Percentiles rank a stretch among this genome's conserved stretches.
phyloP scores from a whole-genome alignment of 1,139 yeast genomes.

The Saccharomycopsis hybrid region DNA sequence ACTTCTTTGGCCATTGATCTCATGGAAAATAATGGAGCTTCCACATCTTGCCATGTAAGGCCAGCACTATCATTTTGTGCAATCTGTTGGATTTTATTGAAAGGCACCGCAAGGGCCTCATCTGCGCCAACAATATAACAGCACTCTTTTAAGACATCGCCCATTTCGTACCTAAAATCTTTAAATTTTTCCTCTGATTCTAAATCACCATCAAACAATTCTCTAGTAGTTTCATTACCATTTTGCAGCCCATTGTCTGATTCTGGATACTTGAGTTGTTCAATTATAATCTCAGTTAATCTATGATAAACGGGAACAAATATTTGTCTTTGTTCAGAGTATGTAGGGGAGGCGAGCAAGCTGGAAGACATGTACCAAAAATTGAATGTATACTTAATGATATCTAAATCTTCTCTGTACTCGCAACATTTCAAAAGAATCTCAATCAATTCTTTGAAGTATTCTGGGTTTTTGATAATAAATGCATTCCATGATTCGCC shows the following conservation, averaged over 20 bases:
- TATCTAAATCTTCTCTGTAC: slow-evolving; percentile 75
- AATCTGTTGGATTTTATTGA: slow-evolving; percentile 22
- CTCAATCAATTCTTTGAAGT: slow-evolving; percentile 71
- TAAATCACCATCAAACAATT: slow-evolving; percentile 51
- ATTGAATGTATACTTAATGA: slow-evolving; percentile 83
- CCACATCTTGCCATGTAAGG: slow-evolving; percentile 91
- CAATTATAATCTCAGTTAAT: slow-evolving; percentile 61
- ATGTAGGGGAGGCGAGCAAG: slow-evolving; percentile 56
- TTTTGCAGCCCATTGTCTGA: too few species aligned
- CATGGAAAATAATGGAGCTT: slow-evolving; percentile 84
- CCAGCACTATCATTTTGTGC: slow-evolving; percentile 23
- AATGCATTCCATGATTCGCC: slow-evolving; percentile 95
- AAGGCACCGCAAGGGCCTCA: slow-evolving; percentile 46
- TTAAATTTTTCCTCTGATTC: slow-evolving; percentile 91
- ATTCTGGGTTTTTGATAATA: slow-evolving; percentile 66
- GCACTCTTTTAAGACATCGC: slow-evolving; percentile 92
- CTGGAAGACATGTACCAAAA: slow-evolving; percentile 87
- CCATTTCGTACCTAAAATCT: slow-evolving; percentile 93
- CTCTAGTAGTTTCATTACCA: slow-evolving; percentile 27
- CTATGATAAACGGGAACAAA: slow-evolving; percentile 57
- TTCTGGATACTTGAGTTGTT: slow-evolving; percentile 70
- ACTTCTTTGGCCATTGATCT: slow-evolving; percentile 96
- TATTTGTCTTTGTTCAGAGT: slow-evolving; percentile 49
- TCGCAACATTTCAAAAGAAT: slow-evolving; percentile 58
- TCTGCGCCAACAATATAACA: slow-evolving; percentile 82